Evolutionary conservation across 345 rosid species (phyloP), one percentile per base, ranked within the genome.

Genomic region (Kernera saxatilis): DNA sequence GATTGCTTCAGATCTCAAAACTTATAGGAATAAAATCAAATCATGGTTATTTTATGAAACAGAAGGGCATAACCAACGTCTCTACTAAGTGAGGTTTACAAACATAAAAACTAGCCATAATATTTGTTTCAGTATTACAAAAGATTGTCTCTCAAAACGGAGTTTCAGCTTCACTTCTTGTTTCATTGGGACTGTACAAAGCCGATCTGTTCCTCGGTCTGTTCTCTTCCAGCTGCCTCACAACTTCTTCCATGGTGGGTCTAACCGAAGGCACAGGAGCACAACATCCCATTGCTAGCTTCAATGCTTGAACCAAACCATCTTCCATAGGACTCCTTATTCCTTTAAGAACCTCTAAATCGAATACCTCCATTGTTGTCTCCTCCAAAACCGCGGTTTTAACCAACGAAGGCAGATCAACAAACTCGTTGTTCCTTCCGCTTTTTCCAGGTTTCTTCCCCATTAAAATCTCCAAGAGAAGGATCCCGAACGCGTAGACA

Each of bases 231-330:
- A 91, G 71, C 72, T 84, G 97, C 78, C 86, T 88, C 54, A 88
- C 91, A 35, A 91, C 91, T 72, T 92, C 97, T 36, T 91, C 89
- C 88, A 87, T 89, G 37, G 96, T 58, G 1, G 97, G 97, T 70
- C 93, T 78, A 49, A 89, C 88, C 0, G 89, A 65, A 33, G 88
- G 83, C 64, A 86, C 92, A 0, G 90, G 92, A 21, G 95, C 90
- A 55, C 95, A 88, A 58, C 90, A 91, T 23, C 97, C 91, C 93
- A 88, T 85, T 6, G 93, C 93, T 17, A 91, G 87, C 81, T 91
- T 91, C 86, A 89, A 60, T 17, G 93, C 90, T 65, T 87, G 93
- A 62, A 87, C 90, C 29, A 92, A 61, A 15, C 93, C 93, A 25
- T 87, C 93, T 77, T 89, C 93, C 92, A 89, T 89, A 5, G 92